phyloP scores from a whole-genome alignment of 805 yeast species.

The Wickerhamiella hasegawae region DNA sequence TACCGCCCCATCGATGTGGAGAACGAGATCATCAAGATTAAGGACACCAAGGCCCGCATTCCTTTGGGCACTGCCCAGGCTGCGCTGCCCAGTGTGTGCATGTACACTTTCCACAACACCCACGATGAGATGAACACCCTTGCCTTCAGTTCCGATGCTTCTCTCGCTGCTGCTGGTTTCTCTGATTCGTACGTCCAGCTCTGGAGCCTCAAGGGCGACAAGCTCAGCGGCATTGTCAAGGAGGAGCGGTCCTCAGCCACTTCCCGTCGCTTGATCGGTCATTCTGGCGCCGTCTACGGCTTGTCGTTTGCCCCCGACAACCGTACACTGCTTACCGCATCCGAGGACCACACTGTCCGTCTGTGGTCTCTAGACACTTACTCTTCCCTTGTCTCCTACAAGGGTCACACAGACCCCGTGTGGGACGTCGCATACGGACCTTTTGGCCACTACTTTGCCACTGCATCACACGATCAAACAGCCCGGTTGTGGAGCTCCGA shows the following conservation, averaged over 20 bases:
- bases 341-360: conserved; percentile 85
- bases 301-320: conserved; percentile 83
- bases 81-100: conserved; percentile 83
- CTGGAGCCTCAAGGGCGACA: conserved; percentile 89
- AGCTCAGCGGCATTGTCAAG: conserved; percentile 31
- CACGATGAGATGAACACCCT: conserved; percentile 75
- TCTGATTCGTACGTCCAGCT: conserved; percentile 80
- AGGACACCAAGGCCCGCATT: conserved; percentile 66
- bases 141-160: conserved; percentile 75
- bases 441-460: conserved; percentile 93
- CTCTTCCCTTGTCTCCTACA: conserved; percentile 79
- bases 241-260: conserved; percentile 17
- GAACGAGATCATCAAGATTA: conserved; percentile 59
- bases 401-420: conserved; percentile 90
- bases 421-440: conserved; percentile 97
- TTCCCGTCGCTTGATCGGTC: conserved; percentile 57
- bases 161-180: conserved; percentile 84
- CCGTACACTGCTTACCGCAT: conserved; percentile 58
- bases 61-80: conserved; percentile 48
- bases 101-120: conserved; percentile 96
- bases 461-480: conserved; percentile 94
- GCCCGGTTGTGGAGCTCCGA: conserved; percentile 97
- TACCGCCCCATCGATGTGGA: conserved; percentile 68
- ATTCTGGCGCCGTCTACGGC: conserved; percentile 87
- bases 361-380: conserved; percentile 90